A percentile compares a stretch with the other conserved stretches of the same genome.
Evolutionary conservation across 176 grass and related monocot genomes (phyloP).

Genomic region (Oryza australiensis): DNA sequence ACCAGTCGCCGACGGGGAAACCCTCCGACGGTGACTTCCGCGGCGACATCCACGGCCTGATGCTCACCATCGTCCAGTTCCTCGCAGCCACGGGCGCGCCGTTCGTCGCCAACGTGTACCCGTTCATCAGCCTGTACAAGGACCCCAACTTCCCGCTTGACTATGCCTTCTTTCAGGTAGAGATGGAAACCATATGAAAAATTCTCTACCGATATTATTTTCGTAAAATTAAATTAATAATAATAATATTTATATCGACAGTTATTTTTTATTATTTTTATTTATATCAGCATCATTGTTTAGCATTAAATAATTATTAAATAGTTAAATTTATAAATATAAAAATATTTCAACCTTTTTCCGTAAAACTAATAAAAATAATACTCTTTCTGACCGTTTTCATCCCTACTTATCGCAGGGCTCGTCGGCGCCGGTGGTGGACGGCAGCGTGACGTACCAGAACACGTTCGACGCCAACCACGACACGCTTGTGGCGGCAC

Average conservation of each 20-base stretch:
- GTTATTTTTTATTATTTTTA: no score
- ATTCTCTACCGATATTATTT: no score
- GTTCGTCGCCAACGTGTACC: constrained; percentile 80
- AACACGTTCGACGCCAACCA: constrained; percentile 90
- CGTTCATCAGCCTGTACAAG: constrained; percentile 76
- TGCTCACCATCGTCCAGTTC: constrained; percentile 66
- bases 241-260: no score
- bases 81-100: constrained; percentile 62
- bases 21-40: constrained; percentile 85
- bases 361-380: no score
- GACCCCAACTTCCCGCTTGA: constrained; percentile 84
- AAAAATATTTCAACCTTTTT: no score
- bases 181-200: no score
- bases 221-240: no score
- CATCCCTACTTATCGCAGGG: constrained; percentile 25
- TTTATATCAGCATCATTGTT: no score
- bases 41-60: constrained; percentile 63
- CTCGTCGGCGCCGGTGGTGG: constrained; percentile 43
- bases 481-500: constrained; percentile 70
- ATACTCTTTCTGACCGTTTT: no score
- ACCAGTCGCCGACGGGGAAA: constrained; percentile 50
- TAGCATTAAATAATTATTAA: no score
- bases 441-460: constrained; percentile 61
- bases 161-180: constrained; percentile 69
- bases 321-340: no score